Percentiles rank a stretch among this genome's conserved stretches.
Evolutionary conservation across 352 stramenopile species (phyloP).

Genomic region (Phytophthora pistaciae): DNA sequence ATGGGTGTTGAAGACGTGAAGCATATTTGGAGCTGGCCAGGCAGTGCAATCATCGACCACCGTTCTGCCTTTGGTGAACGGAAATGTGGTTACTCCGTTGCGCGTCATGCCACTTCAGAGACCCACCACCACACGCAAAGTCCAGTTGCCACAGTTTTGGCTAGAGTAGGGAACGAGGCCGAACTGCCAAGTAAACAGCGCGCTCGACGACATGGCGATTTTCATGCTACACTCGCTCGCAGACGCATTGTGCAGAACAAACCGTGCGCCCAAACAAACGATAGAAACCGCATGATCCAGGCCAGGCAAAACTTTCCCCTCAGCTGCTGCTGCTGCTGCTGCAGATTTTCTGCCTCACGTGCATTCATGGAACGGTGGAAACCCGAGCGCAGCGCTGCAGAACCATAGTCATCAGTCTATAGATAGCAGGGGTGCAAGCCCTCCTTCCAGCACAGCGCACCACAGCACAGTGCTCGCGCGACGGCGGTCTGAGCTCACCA

Average conservation of each 20-base stretch:
- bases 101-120: neutral
- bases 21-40: neutral
- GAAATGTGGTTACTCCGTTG: neutral
- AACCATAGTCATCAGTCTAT: neutral
- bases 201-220: neutral
- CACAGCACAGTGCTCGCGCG: no score
- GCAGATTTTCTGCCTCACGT: neutral
- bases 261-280: neutral
- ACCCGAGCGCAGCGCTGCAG: neutral
- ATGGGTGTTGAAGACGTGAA: neutral
- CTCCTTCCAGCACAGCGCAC: neutral
- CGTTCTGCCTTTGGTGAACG: neutral
- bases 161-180: neutral
- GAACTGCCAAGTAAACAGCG: neutral
- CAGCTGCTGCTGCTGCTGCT: neutral
- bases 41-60: neutral
- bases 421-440: neutral
- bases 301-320: neutral
- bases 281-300: neutral
- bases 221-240: neutral
- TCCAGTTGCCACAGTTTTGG: constrained; percentile 1
- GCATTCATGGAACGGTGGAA: neutral
- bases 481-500: no score
- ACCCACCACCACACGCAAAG: neutral
- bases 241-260: neutral